phyloP scores from a whole-genome alignment of 495 filamentous ascomycete genomes.

The Penicillium tannophilum region DNA sequence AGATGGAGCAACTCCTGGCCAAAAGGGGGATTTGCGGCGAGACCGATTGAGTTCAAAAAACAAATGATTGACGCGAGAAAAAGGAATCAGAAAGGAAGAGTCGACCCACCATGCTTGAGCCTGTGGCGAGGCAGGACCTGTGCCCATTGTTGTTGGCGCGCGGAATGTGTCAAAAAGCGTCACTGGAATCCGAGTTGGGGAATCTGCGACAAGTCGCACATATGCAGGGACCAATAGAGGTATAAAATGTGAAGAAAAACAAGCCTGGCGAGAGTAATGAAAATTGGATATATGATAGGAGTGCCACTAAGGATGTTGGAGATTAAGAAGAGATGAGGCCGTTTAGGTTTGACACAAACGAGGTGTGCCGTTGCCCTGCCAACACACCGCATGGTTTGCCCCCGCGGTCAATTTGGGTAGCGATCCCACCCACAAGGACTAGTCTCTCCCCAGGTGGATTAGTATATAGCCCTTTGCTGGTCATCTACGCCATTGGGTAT shows the following conservation, averaged over 20 bases:
- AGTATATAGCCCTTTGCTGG: neutral
- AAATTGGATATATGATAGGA: neutral
- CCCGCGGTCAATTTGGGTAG: neutral
- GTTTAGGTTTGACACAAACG: neutral
- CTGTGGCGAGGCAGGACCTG: slow-evolving; percentile 20
- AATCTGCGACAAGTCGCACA: neutral
- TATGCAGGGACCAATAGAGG: neutral
- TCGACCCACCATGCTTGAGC: slow-evolving; percentile 27
- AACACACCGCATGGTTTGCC: slow-evolving; percentile 5
- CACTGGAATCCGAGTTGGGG: slow-evolving; percentile 9
- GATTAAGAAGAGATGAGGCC: neutral
- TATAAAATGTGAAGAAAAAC: neutral
- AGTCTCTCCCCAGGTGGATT: neutral
- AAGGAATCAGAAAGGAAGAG: neutral
- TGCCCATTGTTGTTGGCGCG: slow-evolving; percentile 31
- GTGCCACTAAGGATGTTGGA: neutral
- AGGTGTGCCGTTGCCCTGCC: slow-evolving; percentile 5
- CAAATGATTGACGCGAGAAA: neutral
- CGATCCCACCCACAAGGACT: neutral
- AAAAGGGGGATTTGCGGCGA: slow-evolving; percentile 4
- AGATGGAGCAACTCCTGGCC: slow-evolving; percentile 8
- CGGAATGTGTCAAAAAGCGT: slow-evolving; percentile 33
- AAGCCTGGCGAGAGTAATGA: neutral
- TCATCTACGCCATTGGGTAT: too few species aligned
- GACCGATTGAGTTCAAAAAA: neutral